Evolutionary conservation across 2,329 filamentous ascomycete genomes (phyloP).

Genomic region (Exophiala mesophila): DNA sequence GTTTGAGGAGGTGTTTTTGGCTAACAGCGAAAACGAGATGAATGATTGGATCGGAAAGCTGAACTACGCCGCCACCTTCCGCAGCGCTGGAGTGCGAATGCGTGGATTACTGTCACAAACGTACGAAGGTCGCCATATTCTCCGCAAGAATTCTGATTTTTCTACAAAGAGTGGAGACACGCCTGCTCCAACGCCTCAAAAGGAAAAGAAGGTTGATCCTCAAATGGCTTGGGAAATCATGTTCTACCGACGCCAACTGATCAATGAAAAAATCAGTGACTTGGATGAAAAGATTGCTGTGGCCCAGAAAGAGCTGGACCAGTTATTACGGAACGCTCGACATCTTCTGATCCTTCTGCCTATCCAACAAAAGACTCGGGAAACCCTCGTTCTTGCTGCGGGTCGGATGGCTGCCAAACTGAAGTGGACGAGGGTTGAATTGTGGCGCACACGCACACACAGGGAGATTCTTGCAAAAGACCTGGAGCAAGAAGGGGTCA

Average conservation of each 20-base stretch:
- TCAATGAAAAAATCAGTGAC: constrained; percentile 77
- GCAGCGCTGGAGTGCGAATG: constrained; percentile 85
- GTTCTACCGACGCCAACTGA: constrained; percentile 72
- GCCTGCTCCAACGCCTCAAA: constrained; percentile 34
- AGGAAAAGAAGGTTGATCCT: constrained; percentile 47
- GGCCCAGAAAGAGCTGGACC: constrained; percentile 72
- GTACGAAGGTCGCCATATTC: constrained; percentile 72
- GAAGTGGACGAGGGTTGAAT: constrained; percentile 90
- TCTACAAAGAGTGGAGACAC: constrained; percentile 60
- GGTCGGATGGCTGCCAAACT: constrained; percentile 79
- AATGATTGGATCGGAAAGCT: constrained; percentile 96
- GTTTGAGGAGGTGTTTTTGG: constrained; percentile 83
- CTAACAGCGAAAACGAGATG: constrained; percentile 84
- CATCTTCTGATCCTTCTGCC: constrained; percentile 86
- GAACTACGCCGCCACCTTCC: constrained; percentile 93
- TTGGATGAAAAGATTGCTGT: constrained; percentile 71
- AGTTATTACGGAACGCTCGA: constrained; percentile 78
- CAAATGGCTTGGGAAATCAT: constrained; percentile 85
- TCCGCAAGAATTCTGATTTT: constrained; percentile 59
- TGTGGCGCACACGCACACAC: constrained; percentile 88
- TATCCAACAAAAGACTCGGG: constrained; percentile 83
- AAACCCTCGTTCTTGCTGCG: constrained; percentile 78
- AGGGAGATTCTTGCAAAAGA: constrained; percentile 82
- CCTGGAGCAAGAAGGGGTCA: constrained; percentile 65
- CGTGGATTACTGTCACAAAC: constrained; percentile 77